Conservation (phyloP, 1,284 basidiomycete species). For the Cutaneotrichosporon sp. region DNA sequence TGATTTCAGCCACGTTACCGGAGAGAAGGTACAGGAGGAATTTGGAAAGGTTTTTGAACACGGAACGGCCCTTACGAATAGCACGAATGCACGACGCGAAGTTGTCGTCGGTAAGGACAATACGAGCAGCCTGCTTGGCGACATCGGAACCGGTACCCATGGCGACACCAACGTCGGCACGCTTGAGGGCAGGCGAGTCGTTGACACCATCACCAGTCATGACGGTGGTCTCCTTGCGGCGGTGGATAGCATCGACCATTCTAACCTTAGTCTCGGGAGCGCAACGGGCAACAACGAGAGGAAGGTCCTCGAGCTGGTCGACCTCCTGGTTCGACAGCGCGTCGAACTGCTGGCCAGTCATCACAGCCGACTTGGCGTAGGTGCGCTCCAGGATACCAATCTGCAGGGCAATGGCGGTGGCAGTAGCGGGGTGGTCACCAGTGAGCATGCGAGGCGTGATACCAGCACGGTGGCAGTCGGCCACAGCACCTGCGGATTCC, state of each 20-base stretch:
- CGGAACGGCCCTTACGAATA: constrained; percentile 60
- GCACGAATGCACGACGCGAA: constrained; percentile 66
- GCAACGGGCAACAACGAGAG: constrained; percentile 59
- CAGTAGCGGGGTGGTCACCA: constrained; percentile 53
- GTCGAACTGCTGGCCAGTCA: constrained; percentile 62
- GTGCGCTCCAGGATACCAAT: constrained; percentile 56
- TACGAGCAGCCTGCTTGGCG: constrained; percentile 58
- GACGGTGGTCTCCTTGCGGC: constrained; percentile 48
- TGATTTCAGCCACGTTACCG: constrained; percentile 60
- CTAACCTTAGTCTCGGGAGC: constrained; percentile 55
- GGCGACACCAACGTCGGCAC: constrained; percentile 61
- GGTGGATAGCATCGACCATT: constrained; percentile 59
- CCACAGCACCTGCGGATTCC: constrained; percentile 59
- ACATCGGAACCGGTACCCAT: constrained; percentile 72
- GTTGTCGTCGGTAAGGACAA: constrained; percentile 67
- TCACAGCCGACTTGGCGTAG: constrained; percentile 46
- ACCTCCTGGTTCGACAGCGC: constrained; percentile 59
- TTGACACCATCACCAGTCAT: constrained; percentile 58
- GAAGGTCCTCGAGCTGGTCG: constrained; percentile 54
- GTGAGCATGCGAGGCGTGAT: constrained; percentile 64
- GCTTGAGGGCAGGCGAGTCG: constrained; percentile 56
- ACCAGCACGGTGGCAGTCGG: constrained; percentile 59
- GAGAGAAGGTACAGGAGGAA: constrained; percentile 54
- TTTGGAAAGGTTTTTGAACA: constrained; percentile 51
- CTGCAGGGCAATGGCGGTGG: constrained; percentile 51